phyloP scores from a whole-genome alignment of 2,329 filamentous ascomycete species.

The Colletotrichum limetticola region DNA sequence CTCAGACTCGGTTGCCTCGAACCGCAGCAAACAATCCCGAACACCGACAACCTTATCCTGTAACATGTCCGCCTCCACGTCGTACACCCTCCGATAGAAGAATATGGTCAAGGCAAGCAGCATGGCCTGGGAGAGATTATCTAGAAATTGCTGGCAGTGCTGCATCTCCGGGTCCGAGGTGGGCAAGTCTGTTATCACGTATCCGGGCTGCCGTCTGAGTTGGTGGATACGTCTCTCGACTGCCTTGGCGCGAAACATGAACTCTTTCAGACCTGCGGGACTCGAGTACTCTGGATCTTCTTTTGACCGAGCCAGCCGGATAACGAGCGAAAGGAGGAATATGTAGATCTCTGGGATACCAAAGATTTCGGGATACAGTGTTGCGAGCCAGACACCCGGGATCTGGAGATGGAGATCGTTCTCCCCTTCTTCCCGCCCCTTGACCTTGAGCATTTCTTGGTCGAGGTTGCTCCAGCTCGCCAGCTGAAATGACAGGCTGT shows the following conservation, averaged over 20 bases:
- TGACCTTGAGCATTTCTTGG: constrained; percentile 44
- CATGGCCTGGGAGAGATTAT: not conserved
- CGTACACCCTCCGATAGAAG: constrained; percentile 7
- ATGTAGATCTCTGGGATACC: constrained; percentile 50
- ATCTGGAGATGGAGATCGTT: constrained; percentile 51
- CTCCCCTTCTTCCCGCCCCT: constrained; percentile 48
- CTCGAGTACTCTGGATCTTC: not conserved
- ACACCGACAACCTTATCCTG: constrained; percentile 46
- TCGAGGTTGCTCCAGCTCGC: constrained; percentile 43
- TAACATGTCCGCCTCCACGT: constrained; percentile 47
- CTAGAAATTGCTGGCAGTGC: not conserved
- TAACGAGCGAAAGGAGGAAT: constrained; percentile 45
- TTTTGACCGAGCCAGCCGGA: not conserved
- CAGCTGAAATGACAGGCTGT: constrained; percentile 34
- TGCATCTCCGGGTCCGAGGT: not conserved
- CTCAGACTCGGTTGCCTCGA: constrained; percentile 39
- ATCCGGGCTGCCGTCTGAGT: not conserved
- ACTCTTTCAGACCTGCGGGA: not conserved
- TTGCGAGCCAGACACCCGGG: constrained; percentile 48
- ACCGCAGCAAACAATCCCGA: constrained; percentile 44
- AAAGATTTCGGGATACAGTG: constrained; percentile 53
- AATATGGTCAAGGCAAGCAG: not conserved
- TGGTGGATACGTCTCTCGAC: not conserved
- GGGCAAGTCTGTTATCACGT: not conserved
- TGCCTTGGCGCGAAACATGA: not conserved